Conservation (phyloP, 768 basidiomycete genomes). For the Russula sp. region DNA sequence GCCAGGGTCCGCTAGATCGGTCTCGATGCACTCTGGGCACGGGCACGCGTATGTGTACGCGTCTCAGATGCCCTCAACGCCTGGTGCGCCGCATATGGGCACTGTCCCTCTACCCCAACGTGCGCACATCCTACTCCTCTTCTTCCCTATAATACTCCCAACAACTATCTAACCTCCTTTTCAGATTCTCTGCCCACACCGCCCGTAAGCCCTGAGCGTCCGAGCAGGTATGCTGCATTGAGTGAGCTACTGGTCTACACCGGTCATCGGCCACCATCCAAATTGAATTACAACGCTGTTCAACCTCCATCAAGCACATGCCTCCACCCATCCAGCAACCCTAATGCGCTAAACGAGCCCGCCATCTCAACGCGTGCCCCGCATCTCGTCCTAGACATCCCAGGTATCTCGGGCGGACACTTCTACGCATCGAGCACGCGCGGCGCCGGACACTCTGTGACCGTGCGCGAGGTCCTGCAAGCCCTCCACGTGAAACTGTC, state of each 20-base stretch:
- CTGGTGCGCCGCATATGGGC: conserved; percentile 22
- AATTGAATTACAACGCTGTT: conserved; percentile 22
- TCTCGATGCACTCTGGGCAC: conserved; percentile 13
- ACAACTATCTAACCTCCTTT: background rate
- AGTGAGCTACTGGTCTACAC: conserved; percentile 25
- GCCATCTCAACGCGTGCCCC: conserved; percentile 23
- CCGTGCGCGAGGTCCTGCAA: conserved; percentile 26
- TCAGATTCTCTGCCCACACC: conserved; percentile 24
- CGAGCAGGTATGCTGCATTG: conserved; percentile 21
- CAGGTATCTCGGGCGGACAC: conserved; percentile 15
- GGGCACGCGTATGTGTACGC: conserved; percentile 5
- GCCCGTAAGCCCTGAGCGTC: conserved; percentile 24
- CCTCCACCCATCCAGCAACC: conserved; percentile 25
- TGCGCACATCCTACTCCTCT: conserved; percentile 10
- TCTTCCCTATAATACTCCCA: no score
- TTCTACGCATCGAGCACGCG: conserved; percentile 21
- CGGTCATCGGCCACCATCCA: conserved; percentile 15
- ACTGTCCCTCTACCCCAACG: conserved; percentile 26
- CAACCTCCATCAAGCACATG: conserved; percentile 16
- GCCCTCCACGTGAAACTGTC: conserved; percentile 23
- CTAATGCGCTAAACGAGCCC: conserved; percentile 21
- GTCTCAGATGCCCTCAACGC: conserved; percentile 17
- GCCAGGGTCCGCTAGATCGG: conserved; percentile 21
- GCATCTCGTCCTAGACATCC: conserved; percentile 24
- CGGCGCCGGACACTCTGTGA: conserved; percentile 15